phyloP scores from a whole-genome alignment of 148 eudicot genomes.

The Rhododendron kiyosumense region DNA sequence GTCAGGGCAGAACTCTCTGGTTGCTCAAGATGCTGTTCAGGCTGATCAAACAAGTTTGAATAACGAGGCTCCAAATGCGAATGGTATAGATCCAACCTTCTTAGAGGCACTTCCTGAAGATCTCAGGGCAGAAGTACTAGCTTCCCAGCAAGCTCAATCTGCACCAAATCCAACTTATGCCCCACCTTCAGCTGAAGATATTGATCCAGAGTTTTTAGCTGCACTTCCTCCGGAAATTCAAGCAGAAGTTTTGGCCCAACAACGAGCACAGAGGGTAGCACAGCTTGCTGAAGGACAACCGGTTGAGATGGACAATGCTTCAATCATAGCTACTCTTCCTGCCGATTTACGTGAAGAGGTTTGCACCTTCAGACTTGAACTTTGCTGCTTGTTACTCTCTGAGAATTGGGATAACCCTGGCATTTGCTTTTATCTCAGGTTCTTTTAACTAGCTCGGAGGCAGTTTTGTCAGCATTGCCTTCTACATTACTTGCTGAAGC shows the following conservation, averaged over 20 bases:
- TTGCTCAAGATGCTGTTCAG: slow-evolving; percentile 43
- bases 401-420: background rate
- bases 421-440: slow-evolving; percentile 46
- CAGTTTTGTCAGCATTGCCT: slow-evolving; percentile 89
- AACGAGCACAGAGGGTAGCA: slow-evolving; percentile 77
- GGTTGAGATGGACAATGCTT: slow-evolving; percentile 98
- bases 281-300: slow-evolving; percentile 99
- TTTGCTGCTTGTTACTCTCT: background rate
- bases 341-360: slow-evolving; percentile 99
- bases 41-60: slow-evolving; percentile 43
- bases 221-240: slow-evolving; percentile 96
- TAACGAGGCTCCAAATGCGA: slow-evolving; percentile 50
- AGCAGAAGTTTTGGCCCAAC: slow-evolving; percentile 98
- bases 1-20: slow-evolving; percentile 29
- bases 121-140: slow-evolving; percentile 91
- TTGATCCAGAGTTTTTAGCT: slow-evolving; percentile 98
- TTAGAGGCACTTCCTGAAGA: slow-evolving; percentile 99
- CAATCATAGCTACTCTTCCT: slow-evolving; percentile 97
- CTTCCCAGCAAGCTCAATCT: slow-evolving; percentile 90
- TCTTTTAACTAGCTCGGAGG: slow-evolving; percentile 92
- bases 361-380: slow-evolving; percentile 17
- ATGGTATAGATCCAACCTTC: slow-evolving; percentile 94
- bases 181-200: slow-evolving; percentile 83
- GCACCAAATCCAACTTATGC: slow-evolving; percentile 66
- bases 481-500: slow-evolving; percentile 97